Evolutionary conservation across 768 basidiomycete genomes (phyloP), one percentile per base, ranked within the genome.

Genomic region (Tylopilus plumbeoviolaceoides): DNA sequence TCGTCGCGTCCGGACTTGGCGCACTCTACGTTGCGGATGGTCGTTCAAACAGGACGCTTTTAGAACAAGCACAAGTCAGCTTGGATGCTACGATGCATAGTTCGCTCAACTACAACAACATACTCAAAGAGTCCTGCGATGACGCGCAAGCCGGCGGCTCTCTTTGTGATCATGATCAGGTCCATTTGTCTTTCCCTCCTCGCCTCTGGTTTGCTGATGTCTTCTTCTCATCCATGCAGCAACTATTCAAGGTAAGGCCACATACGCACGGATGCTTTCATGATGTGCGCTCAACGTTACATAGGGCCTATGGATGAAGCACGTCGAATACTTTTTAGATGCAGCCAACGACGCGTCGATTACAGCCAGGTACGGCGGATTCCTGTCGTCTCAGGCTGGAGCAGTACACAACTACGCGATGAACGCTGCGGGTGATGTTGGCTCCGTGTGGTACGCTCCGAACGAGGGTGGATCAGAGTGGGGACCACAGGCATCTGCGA

Each of bases 111-210:
- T 59, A 54, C 4, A 68, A 73, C 54, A 63, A 67, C 49, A 75
- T 78, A 53, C 70, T 81, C 33, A 75, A 67, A 53, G 81, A 82
- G 62, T 75, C 79, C 1, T 83, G 81, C 48, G 81, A 83, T 55
- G 64, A 76, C 48, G 73, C 76, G 10, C 56, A 64, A 14, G 50
- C 72, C 1, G 72, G 73, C 21, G 71, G 70, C 25, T 28, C 73
- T 0, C 62, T 67, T 18, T 82, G 81, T 58, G 66, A 81, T 57
- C 62, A 68, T 33, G 76, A 81, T 53, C 78, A 80, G 69, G 67
- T 66, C n/a, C 18, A 55, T 28, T 27, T 20, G 38, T 41, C 20
- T 30, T 1, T 2, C 21, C 20, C n/a, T n/a, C 1, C 28, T 33
- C 20, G 6, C 18, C 21, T 9, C 18, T 7, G 7, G 42, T 11